A percentile compares a stretch with the other conserved stretches of the same genome.
Evolutionary conservation across 495 filamentous ascomycete genomes (phyloP).

Genomic region (Monascus purpureus): DNA sequence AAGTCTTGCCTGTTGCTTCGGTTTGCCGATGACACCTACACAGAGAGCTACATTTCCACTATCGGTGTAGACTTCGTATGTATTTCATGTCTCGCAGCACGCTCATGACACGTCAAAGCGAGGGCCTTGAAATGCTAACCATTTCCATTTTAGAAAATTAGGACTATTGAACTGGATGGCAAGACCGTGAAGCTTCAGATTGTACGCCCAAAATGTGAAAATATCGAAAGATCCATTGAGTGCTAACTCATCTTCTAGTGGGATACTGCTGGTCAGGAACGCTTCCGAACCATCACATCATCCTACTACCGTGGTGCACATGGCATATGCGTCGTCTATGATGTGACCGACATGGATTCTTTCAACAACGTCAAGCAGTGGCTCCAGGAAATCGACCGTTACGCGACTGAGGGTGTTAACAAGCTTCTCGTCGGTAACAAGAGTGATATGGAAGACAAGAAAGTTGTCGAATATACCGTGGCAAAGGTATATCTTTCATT

Average conservation of each 20-base stretch:
- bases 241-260: constrained; percentile 44
- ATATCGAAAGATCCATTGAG: background rate
- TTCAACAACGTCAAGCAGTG: constrained; percentile 99
- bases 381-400: constrained; percentile 98
- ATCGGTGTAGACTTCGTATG: constrained; percentile 98
- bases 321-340: constrained; percentile 98
- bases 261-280: constrained; percentile 98
- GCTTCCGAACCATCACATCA: constrained; percentile 98
- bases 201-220: constrained; percentile 40
- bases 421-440: constrained; percentile 99
- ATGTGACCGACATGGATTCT: constrained; percentile 99
- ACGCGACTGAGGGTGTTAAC: constrained; percentile 97
- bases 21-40: constrained; percentile 99
- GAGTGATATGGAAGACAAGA: constrained; percentile 99
- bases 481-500: constrained; percentile 60
- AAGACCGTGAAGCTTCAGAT: constrained; percentile 99
- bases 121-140: constrained; percentile 6
- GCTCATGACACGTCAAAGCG: too few species aligned
- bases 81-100: constrained; percentile 7
- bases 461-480: constrained; percentile 98
- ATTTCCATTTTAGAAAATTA: constrained; percentile 71
- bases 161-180: constrained; percentile 95
- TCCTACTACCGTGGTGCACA: constrained; percentile 98
- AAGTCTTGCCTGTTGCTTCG: constrained; percentile 97
- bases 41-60: constrained; percentile 99